Conservation (phyloP, 352 stramenopile genomes). For the Pilasporangium apinafurcum region DNA sequence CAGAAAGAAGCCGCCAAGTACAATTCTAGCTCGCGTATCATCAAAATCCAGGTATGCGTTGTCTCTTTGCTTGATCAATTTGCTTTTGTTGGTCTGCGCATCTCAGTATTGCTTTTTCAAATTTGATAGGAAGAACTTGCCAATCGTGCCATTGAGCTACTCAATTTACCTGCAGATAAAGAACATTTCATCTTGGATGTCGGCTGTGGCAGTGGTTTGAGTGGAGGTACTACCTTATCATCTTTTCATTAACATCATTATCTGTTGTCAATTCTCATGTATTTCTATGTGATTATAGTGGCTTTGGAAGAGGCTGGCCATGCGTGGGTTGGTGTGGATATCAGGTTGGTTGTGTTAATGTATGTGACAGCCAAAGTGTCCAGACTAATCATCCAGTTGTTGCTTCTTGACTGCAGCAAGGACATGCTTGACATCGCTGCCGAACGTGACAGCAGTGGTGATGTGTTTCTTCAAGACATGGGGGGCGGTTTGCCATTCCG, state of each 20-base stretch:
- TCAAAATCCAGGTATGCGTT: constrained; percentile 83
- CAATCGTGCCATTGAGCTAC: constrained; percentile 95
- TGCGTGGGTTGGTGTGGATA: constrained; percentile 97
- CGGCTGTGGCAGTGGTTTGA: constrained; percentile 95
- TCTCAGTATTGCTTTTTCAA: not conserved
- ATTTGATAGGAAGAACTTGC: constrained; percentile 86
- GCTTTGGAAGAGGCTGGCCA: constrained; percentile 91
- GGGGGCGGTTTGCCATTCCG: constrained; percentile 97
- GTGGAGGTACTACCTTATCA: constrained; percentile 88
- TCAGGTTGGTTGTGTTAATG: constrained; percentile 51
- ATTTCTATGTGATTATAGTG: constrained; percentile 30
- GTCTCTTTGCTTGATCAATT: too few relatives aligned
- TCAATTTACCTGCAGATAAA: constrained; percentile 88
- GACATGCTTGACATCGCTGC: constrained; percentile 99
- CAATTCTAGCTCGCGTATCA: constrained; percentile 89
- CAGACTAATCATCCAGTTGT: too few relatives aligned
- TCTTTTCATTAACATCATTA: constrained; percentile 8
- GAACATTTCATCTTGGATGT: constrained; percentile 94
- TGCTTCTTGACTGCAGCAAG: constrained; percentile 50
- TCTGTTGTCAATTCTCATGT: constrained; percentile 6
- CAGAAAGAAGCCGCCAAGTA: constrained; percentile 91
- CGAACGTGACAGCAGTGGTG: constrained; percentile 87
- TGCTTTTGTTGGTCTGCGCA: too few relatives aligned
- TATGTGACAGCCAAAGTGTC: too few relatives aligned
- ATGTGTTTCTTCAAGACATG: constrained; percentile 96